Evolutionary conservation across 805 yeast genomes (phyloP).

Genomic region (Saturnispora diversa): DNA sequence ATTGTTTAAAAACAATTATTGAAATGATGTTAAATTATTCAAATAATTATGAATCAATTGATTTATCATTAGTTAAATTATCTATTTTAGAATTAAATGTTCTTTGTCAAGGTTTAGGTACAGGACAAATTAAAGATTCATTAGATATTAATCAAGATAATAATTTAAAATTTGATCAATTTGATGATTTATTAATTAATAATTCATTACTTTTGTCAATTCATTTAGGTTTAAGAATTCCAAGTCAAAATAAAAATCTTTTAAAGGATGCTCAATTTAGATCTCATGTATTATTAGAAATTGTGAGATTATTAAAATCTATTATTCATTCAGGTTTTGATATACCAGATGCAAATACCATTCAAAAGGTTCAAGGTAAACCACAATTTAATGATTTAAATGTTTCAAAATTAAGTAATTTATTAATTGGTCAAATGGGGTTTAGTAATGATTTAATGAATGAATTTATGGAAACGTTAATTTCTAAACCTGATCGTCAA

Average conservation of each 20-base stretch:
- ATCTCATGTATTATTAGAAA: constrained; percentile 58
- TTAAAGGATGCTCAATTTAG: constrained; percentile 74
- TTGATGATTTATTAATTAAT: constrained; percentile 61
- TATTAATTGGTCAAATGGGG: constrained; percentile 48
- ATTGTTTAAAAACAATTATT: constrained; percentile 50
- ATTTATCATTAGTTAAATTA: constrained; percentile 56
- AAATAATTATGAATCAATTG: constrained; percentile 43
- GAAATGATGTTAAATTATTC: constrained; percentile 59
- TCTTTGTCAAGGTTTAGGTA: constrained; percentile 56
- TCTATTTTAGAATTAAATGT: constrained; percentile 64
- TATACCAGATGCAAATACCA: constrained; percentile 24
- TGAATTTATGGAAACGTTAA: constrained; percentile 55
- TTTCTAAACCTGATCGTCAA: constrained; percentile 47
- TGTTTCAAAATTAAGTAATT: constrained; percentile 24
- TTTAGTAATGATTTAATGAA: constrained; percentile 51
- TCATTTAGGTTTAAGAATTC: constrained; percentile 71
- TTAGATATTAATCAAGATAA: constrained; percentile 43
- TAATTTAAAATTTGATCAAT: constrained; percentile 50
- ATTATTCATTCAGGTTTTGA: constrained; percentile 36
- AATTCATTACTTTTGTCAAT: constrained; percentile 60
- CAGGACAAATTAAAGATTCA: constrained; percentile 56
- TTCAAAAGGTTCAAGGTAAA: constrained; percentile 21
- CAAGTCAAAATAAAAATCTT: constrained; percentile 32
- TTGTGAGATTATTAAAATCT: constrained; percentile 60
- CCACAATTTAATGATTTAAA: constrained; percentile 31